A percentile compares a stretch with the other conserved stretches of the same genome.
phyloP scores from a whole-genome alignment of 352 stramenopile species.

The Phytophthora constricta region DNA sequence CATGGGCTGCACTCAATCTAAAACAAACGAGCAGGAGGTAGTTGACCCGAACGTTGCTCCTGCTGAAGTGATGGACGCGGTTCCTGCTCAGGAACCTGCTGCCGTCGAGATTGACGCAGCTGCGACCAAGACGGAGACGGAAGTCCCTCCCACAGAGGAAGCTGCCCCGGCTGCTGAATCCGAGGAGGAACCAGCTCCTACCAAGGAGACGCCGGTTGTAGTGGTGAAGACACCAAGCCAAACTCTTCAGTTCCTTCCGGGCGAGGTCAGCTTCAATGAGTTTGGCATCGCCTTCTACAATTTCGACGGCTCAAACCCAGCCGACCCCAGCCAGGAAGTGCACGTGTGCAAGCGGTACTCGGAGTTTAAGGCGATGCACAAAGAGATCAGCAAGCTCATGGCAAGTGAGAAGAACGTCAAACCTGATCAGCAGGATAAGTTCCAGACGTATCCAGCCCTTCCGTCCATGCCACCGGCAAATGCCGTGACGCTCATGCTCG shows the following conservation, averaged over 20 bases:
- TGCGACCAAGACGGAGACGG: constrained; percentile 10
- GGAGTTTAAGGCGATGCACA: constrained; percentile 76
- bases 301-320: constrained; percentile 51
- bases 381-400: constrained; percentile 58
- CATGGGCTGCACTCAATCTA: constrained; percentile 77
- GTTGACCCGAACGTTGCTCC: constrained; percentile 21
- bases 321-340: constrained; percentile 49
- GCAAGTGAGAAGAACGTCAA: constrained; percentile 62
- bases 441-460: constrained; percentile 65
- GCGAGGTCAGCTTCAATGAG: constrained; percentile 54
- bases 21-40: constrained; percentile 55
- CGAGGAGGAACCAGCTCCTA: constrained; percentile 20
- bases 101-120: background rate
- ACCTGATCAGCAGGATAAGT: constrained; percentile 51
- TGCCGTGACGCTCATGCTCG: constrained; percentile 47
- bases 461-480: constrained; percentile 58
- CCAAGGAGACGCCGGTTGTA: constrained; percentile 16
- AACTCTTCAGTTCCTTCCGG: constrained; percentile 46
- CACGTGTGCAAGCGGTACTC: constrained; percentile 76
- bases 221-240: constrained; percentile 28
- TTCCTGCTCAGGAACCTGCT: background rate
- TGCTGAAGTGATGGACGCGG: background rate
- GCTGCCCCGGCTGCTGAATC: constrained; percentile 9
- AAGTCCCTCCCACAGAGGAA: background rate
- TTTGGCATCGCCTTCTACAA: constrained; percentile 70